Evolutionary conservation across 2,329 filamentous ascomycete genomes (phyloP), one percentile per base, ranked within the genome.

Genomic region (Mariannaea sp.): DNA sequence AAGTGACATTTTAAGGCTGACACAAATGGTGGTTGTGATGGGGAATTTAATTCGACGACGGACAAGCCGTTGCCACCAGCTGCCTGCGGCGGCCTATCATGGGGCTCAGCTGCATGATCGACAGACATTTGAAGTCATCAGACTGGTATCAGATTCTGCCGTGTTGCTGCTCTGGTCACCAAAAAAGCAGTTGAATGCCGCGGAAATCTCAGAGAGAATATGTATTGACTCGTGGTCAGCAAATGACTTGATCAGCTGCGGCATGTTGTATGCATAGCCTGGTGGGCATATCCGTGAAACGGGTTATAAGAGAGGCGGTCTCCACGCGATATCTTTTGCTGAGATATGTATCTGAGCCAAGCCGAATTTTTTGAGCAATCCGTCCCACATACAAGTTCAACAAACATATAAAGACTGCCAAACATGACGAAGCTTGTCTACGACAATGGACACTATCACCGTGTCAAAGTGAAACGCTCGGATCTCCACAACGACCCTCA

Each of bases 361-460:
- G 36, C 26, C 20, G 33, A 19, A 35, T 48, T 36, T 36, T 48
- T 48, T 33, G 16, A 48, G n/a, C n/a, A n/a, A n/a, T n/a, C n/a
- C n/a, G n/a, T n/a, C n/a, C n/a, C n/a, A n/a, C n/a, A n/a, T n/a
- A n/a, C n/a, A n/a, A n/a, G n/a, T n/a, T n/a, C n/a, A n/a, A n/a
- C n/a, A 39, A 41, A 3, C 33, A 53, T 36, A 29, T 8, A 12
- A 19, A 22, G 29, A 27, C 42, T 53, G 46, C 33, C 36, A 55
- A 51, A 41, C 40, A 67, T 66, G 65, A 24, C 56, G 6, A 63
- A 67, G 40, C 65, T 70, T 27, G 59, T 69, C 14, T 71, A 70
- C 42, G 64, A 65, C 63, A 41, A 71, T 48, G 68, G 68, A 10
- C 69, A 65, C 49, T 71, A 70, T 48, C 56, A 69, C 41, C 51